Evolutionary conservation across 345 rosid genomes (phyloP), one percentile per base, ranked within the genome.

Genomic region (Euphorbia pulcherrima): DNA sequence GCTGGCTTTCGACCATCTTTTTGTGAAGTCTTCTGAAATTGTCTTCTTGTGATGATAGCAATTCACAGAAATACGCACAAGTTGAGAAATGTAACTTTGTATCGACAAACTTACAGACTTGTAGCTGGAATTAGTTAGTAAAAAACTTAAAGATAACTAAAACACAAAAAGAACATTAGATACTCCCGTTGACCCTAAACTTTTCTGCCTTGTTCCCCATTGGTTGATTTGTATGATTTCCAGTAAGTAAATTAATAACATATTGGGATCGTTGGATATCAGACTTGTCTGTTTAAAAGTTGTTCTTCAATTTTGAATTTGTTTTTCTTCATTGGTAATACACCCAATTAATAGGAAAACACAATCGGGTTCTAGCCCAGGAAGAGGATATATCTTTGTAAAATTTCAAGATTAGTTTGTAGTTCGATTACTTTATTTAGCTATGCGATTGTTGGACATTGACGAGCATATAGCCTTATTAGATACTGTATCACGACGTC

Each of bases 311-410:
- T 37, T 14, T 46, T 21, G 16, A 33, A 35, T 12, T 2, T 46
- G 5, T 68, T 56, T 64, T 60, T 39, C 40, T n/a, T 60, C 53
- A 28, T 59, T 56, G 33, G 65, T 13, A 33, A 20, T 69, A 35
- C 8, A 59, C 50, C n/a, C 26, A 33, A 60, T 20, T 30, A 23
- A 0, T 28, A 18, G 13, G 44, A 68, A 40, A 12, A 23, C 18
- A n/a, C 28, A 68, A 40, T 21, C 27, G 56, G 51, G 20, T 12
- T 57, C 26, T 33, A 46, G 41, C 39, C 23, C 14, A 33, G 47
- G 9, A 21, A 0, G 7, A 18, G 9, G 4, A 21, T 0, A 21
- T 9, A 11, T 29, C n/a, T 57, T 12, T 27, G 18, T 56, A 8
- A 33, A 44, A 40, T 26, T 56, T 17, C 12, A 26, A n/a, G 20